Base-by-base conservation (phyloP, 108 stramenopile genomes). In the Skeletonema potamos region DNA sequence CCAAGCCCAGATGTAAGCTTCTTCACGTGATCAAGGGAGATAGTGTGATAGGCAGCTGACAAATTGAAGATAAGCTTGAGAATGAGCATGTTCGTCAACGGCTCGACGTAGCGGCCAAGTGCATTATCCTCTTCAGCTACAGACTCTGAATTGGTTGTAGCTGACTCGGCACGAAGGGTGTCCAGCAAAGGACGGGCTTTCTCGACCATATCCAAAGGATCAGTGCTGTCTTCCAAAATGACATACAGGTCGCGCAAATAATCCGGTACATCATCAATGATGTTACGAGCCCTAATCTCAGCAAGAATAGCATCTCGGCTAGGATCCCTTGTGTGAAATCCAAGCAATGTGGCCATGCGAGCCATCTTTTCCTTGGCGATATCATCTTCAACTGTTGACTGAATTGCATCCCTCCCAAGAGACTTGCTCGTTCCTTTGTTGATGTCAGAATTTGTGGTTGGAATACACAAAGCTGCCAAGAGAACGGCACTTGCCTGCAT, bases 291-390 rank as follows among this genome's bases (percentile, higher is more conserved):
- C 33, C 85, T 60, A 68, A 96, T 87, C 70, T 96, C 94, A 9
- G 66, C 68, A 62, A 98, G 67, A 41, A 98, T 85, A 9, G 93
- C 90, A 78, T 89, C 87, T 10, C 98, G 87, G 27, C 92, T 92
- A 3, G 98, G 95, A 70, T 95, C 87, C 34, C 89, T 74, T 12
- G 92, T 93, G 54, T 89, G 87, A 79, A 98, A 98, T 8, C 95
- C 96, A 26, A 98, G 81, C 57, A 98, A 79, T n/a, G 90, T 87
- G 6, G 98, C 97, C 89, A 98, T 94, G 26, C 96, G 89, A n/a
- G 85, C 83, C 82, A 85, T 96, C 83, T 96, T 98, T 71, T 97
- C 92, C 84, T 92, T 93, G 57, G 89, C 87, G 39, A 94, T 84
- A 67, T 96, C 96, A 68, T 91, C 93, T 26, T 87, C 82, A 24